Conservation (phyloP, 2,329 filamentous ascomycete species). For the Hypoxylon sp. region DNA sequence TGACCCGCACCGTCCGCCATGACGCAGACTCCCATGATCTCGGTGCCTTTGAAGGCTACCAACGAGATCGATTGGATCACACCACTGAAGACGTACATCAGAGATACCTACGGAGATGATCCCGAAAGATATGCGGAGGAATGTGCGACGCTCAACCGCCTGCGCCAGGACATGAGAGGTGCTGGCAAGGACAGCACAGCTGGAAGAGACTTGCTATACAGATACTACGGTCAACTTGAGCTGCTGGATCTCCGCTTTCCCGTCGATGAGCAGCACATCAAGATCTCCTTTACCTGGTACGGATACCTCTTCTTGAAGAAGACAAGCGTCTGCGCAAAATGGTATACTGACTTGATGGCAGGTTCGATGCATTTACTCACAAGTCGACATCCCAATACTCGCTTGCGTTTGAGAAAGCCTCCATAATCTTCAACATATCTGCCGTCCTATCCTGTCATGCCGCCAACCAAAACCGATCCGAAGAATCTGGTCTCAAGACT, state of each 20-base stretch:
- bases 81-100: constrained; percentile 93
- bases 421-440: constrained; percentile 99
- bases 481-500: constrained; percentile 93
- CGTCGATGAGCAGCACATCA: constrained; percentile 98
- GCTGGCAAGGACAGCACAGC: constrained; percentile 97
- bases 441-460: constrained; percentile 97
- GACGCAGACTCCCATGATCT: constrained; percentile 95
- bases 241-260: constrained; percentile 94
- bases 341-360: constrained; percentile 57
- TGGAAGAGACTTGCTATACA: constrained; percentile 91
- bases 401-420: constrained; percentile 97
- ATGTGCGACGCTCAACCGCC: constrained; percentile 91
- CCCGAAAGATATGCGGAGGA: constrained; percentile 96
- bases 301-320: constrained; percentile 35
- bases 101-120: constrained; percentile 94
- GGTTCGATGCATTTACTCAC: constrained; percentile 99
- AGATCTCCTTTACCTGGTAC: constrained; percentile 98
- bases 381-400: constrained; percentile 98
- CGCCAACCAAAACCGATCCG: constrained; percentile 89
- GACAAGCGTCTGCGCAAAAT: constrained; percentile 23
- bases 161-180: constrained; percentile 98
- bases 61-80: constrained; percentile 99
- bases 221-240: constrained; percentile 98
- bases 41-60: constrained; percentile 90
- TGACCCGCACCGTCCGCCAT: constrained; percentile 59